These are phyloP conservation scores for Musa itinerans DNA, from an alignment of 176 grass and related monocot species.

Conservation along the genomic window DNA sequence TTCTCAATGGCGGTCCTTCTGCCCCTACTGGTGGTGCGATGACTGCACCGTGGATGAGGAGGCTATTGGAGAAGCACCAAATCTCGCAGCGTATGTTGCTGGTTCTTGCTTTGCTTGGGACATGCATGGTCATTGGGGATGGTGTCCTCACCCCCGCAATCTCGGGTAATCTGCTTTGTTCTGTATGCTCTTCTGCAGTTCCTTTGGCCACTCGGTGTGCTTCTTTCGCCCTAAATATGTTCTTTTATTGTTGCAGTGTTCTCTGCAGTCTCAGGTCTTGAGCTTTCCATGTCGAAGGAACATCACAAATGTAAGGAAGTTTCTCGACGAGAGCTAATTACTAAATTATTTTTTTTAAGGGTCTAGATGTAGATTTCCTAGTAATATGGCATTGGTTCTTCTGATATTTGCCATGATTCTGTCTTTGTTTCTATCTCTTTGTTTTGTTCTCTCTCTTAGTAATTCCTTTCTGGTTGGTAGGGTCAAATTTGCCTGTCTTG, in stretches of 20 bases:
- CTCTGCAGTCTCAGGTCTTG: constrained; percentile 80
- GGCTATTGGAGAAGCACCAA: constrained; percentile 47
- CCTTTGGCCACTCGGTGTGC: background rate
- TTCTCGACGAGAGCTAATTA: background rate
- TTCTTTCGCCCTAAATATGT: constrained; percentile 3
- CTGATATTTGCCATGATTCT: background rate
- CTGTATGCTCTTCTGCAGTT: background rate
- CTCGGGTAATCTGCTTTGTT: constrained; percentile 40
- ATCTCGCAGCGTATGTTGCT: constrained; percentile 62
- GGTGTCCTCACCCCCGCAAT: constrained; percentile 87
- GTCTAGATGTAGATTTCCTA: background rate
- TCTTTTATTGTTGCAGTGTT: constrained; percentile 55
- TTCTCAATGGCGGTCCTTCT: background rate
- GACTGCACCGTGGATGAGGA: constrained; percentile 23
- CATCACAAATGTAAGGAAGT: constrained; percentile 72
- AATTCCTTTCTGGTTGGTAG: no score
- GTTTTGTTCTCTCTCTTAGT: background rate
- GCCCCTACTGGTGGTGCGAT: background rate
- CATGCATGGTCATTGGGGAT: constrained; percentile 92
- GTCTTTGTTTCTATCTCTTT: background rate
- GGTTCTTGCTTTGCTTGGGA: constrained; percentile 67
- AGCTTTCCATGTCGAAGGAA: constrained; percentile 53
- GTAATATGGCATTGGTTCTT: background rate
- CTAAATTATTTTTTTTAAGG: background rate
- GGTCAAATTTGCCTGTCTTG: background rate